A percentile compares a stretch with the other conserved stretches of the same genome.
These are phyloP conservation scores for Penicillium paradoxum DNA, from an alignment of 495 filamentous ascomycete genomes.

Conservation along the genomic window DNA sequence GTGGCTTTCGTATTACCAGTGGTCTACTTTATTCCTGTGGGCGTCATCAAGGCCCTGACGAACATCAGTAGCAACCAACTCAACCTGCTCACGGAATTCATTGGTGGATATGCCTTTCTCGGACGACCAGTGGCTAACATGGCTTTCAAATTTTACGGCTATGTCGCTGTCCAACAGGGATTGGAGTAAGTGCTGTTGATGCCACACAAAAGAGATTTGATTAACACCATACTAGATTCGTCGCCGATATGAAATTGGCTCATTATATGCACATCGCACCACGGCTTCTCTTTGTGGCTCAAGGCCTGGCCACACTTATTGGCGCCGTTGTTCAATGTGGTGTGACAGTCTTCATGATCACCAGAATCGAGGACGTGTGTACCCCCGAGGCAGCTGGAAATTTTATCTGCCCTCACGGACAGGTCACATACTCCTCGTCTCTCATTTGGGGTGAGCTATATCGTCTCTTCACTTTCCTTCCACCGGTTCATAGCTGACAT, in stretches of 20 bases:
- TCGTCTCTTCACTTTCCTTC: background rate
- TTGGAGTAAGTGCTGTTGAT: slow-evolving; percentile 35
- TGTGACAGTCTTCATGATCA: slow-evolving; percentile 61
- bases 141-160: slow-evolving; percentile 74
- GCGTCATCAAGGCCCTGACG: slow-evolving; percentile 57
- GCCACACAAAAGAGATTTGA: slow-evolving; percentile 32
- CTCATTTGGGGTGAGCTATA: slow-evolving; percentile 56
- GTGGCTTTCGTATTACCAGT: slow-evolving; percentile 48
- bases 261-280: slow-evolving; percentile 76
- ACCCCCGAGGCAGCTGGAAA: slow-evolving; percentile 54
- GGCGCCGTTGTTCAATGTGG: slow-evolving; percentile 63
- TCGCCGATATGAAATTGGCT: slow-evolving; percentile 72
- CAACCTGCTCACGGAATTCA: slow-evolving; percentile 66
- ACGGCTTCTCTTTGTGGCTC: slow-evolving; percentile 61
- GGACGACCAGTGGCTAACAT: slow-evolving; percentile 63
- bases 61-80: slow-evolving; percentile 62
- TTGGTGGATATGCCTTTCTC: slow-evolving; percentile 66
- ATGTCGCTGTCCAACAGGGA: slow-evolving; percentile 57
- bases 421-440: slow-evolving; percentile 64
- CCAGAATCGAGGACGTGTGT: slow-evolving; percentile 57
- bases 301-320: slow-evolving; percentile 61
- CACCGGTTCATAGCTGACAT: background rate
- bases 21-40: slow-evolving; percentile 43
- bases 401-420: slow-evolving; percentile 65
- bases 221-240: slow-evolving; percentile 46